A percentile compares a stretch with the other conserved stretches of the same genome.
Evolutionary conservation across 1,284 basidiomycete species (phyloP).

Genomic region (Coriolopsis trogii): DNA sequence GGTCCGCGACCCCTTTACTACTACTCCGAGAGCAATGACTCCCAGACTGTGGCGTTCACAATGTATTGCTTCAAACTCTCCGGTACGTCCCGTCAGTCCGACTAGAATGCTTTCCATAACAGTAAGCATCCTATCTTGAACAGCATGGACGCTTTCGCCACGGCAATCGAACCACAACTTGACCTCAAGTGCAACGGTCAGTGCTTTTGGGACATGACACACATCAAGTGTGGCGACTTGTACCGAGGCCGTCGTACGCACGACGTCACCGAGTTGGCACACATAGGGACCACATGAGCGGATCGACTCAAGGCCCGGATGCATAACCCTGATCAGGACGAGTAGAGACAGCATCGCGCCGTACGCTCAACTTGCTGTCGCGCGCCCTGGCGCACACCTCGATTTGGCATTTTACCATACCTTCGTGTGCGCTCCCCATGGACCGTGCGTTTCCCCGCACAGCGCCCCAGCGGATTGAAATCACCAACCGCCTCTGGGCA

Average conservation of each 20-base stretch:
- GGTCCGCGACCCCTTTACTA: not conserved
- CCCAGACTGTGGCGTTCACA: slow-evolving; percentile 1
- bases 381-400: not conserved
- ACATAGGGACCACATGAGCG: slow-evolving; percentile 7
- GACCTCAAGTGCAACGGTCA: slow-evolving; percentile 3
- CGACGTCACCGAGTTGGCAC: not conserved
- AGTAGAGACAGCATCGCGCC: slow-evolving; percentile 1
- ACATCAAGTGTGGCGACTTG: not conserved
- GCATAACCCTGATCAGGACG: slow-evolving; percentile 1
- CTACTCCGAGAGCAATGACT: not conserved
- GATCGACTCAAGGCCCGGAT: slow-evolving; percentile 3
- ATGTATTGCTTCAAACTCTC: not conserved
- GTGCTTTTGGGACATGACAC: not conserved
- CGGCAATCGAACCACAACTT: not conserved
- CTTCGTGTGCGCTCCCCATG: not conserved
- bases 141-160: not conserved
- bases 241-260: not conserved
- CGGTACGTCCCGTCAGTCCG: not conserved
- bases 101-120: not conserved
- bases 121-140: not conserved
- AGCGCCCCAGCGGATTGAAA: not conserved
- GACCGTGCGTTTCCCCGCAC: not conserved
- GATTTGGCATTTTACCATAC: not conserved
- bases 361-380: too few relatives aligned
- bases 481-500: not conserved